Evolutionary conservation across 306 rosid genomes (phyloP), one percentile per base, ranked within the genome.

Genomic region (Pterocarpus santalinus): DNA sequence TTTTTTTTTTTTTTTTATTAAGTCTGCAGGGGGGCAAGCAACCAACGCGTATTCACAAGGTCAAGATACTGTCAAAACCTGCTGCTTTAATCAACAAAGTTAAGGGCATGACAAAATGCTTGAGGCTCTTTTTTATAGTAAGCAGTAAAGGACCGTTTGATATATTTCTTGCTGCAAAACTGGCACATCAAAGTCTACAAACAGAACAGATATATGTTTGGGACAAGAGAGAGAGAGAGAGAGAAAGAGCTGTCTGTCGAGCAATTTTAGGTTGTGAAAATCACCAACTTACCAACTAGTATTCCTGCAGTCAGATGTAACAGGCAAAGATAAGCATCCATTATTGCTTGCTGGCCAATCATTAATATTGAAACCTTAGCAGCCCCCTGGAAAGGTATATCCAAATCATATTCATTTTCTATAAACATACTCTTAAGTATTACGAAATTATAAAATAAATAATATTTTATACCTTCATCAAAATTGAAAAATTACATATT

Each of bases 291-390:
- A 95, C 99, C 97, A 41, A 95, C 97, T 64, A 95, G 85, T 80
- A 95, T 93, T 83, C 99, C 99, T 6, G 97, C 97, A 16, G 97
- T 95, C 74, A 95, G 89, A 87, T 95, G 99, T 71, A 95, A 82
- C 77, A 95, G 94, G 87, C 97, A 93, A 80, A 95, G 94, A 87
- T 95, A 91, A 55, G 99, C 95, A 88, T 95, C 99, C 95, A 95
- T 89, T 85, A 95, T 93, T 10, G 94, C 97, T 82, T 95, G 99
- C 63, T 95, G 99, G 60, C 99, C 98, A 73, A 95, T 89, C 93
- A 89, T 90, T 81, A 95, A 60, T 78, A 93, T 90, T 11, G 99
- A 95, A 81, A 95, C 98, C 88, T 95, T 95, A 78, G 98, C 94
- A 56, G 98, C 98, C 36, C 98, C 99, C 99, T 95, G 86, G 53